Base-by-base conservation (phyloP, 2,329 filamentous ascomycete species). In the Pyricularia sp. region DNA sequence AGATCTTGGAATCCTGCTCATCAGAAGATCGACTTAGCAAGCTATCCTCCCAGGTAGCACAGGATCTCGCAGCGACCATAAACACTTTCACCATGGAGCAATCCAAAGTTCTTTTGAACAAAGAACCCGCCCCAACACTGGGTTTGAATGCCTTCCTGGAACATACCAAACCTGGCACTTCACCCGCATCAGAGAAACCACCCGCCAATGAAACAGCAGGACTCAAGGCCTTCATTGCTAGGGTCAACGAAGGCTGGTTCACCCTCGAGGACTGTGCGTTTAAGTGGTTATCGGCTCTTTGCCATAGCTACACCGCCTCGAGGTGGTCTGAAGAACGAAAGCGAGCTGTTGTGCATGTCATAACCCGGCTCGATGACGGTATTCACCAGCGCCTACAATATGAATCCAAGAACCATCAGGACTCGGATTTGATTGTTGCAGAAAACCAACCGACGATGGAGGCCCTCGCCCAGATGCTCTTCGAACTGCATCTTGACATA, bases 121-220 rank as follows among this genome's bases (percentile, higher is more conserved):
- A 86, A 71, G 83, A 84, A 69, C 84, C 86, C 64, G 78, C 81
- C 26, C 79, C 83, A 0, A 81, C 82, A 12, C 77, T 86, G 33
- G 85, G 85, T 10, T 79, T 88, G 20, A 86, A 84, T 0, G 87
- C 86, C 4, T 90, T 90, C 72, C 80, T 90, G 4, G 88, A 90
- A 72, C 86, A 90, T 72, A 84, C 86, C 1, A 89, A 88, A 71
- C 79, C 84, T 4, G 0, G 82, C 82, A 3, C 81, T 84, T 0
- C 83, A 86, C 72, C 82, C 66, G 78, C 81, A 26, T 77, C 78
- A 1, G 81, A 80, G n/a, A 80, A 79, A 2, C 79, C 82, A 0
- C 72, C 75, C 0, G 87, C 89, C 70, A 81, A 86, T 25, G 85
- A 88, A 68, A 78, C 79, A 0, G 81, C 81, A 61, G 85, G 86